A percentile compares a stretch with the other conserved stretches of the same genome.
These are phyloP conservation scores for Dactylellina sp. DNA, from an alignment of 2,329 filamentous ascomycete species.

Conservation along the genomic window DNA sequence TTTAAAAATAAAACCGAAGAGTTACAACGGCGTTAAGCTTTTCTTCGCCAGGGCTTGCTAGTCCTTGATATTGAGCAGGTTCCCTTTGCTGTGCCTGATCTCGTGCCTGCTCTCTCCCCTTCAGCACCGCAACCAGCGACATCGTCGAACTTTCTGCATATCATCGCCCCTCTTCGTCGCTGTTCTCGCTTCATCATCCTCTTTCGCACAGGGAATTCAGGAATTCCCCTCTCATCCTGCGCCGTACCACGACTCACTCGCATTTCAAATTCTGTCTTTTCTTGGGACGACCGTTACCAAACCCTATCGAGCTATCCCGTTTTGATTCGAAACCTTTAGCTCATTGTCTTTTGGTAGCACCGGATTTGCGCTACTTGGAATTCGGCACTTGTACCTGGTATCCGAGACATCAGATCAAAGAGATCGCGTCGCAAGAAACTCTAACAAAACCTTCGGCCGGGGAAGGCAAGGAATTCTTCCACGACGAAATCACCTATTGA, in stretches of 20 bases:
- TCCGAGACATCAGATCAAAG: slow-evolving; percentile 38
- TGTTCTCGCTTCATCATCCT: slow-evolving; percentile 1
- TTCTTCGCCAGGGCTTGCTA: not conserved
- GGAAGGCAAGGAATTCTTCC: slow-evolving; percentile 27
- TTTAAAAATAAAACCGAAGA: slow-evolving; percentile 34
- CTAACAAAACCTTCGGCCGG: slow-evolving; percentile 5
- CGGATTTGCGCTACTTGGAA: slow-evolving; percentile 48
- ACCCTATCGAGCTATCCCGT: slow-evolving; percentile 16
- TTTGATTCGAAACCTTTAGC: not conserved
- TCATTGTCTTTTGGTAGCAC: slow-evolving; percentile 7
- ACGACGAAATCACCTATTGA: slow-evolving; percentile 18
- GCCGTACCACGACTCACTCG: slow-evolving; percentile 25
- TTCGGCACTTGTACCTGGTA: slow-evolving; percentile 42
- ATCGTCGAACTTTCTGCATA: not conserved
- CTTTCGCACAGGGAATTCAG: too few relatives aligned
- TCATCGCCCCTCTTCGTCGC: not conserved
- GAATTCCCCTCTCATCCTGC: too few relatives aligned
- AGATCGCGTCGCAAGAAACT: slow-evolving; percentile 12
- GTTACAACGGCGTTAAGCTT: slow-evolving; percentile 28
- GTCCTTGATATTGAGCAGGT: slow-evolving; percentile 1
- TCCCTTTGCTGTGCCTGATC: not conserved
- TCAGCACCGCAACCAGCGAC: not conserved
- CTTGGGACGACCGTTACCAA: slow-evolving; percentile 34
- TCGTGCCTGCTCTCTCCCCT: not conserved
- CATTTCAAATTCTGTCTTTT: slow-evolving; percentile 30